Base-by-base conservation (phyloP, 352 stramenopile species). In the Aphanomyces cochlioides region DNA sequence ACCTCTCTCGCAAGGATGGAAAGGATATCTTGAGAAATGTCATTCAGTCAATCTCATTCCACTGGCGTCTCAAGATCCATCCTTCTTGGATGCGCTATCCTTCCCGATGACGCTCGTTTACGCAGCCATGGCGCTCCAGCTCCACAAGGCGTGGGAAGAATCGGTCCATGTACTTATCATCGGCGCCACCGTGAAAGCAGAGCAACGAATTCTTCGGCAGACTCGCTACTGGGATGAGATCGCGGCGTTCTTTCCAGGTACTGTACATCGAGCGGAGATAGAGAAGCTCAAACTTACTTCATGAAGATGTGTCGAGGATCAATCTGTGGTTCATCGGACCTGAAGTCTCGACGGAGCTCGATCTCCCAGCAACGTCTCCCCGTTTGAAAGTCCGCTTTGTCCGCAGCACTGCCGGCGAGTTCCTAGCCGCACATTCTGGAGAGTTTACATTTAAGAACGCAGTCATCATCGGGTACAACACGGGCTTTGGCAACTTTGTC, bases 401-500 rank as follows among this genome's bases (percentile, higher is more conserved):
- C 78, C 58, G 67, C 41, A 82, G 79, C n/a, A 88, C 82, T 0
- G 90, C 87, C 56, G 75, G 72, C 19, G 69, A 73, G 37, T 91
- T 91, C 67, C 72, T 81, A 17, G 54, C 80, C 19, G 69, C 76
- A 1, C 66, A 78, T 6, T 40, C 73, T 6, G 69, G 67, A 2
- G 68, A 75, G 10, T 85, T 79, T 56, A 78, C 72, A 1, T 56
- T 74, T 0, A 66, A 60, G 1, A 89, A 87, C 48, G 80, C 82
- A 0, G 58, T 92, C 37, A 74, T 90, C 48, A 72, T 90, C 7
- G 85, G 79, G 4, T 90, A 85, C 72, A 92, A 90, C 72, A 88
- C 85, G 5, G 85, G 85, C 50, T 92, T 92, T 69, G 85, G 83
- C 17, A 92, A 89, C 73, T 90, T 93, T 73, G 72, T 90, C 40